Base-by-base conservation (phyloP, 768 basidiomycete species). In the Boletus patriciae region DNA sequence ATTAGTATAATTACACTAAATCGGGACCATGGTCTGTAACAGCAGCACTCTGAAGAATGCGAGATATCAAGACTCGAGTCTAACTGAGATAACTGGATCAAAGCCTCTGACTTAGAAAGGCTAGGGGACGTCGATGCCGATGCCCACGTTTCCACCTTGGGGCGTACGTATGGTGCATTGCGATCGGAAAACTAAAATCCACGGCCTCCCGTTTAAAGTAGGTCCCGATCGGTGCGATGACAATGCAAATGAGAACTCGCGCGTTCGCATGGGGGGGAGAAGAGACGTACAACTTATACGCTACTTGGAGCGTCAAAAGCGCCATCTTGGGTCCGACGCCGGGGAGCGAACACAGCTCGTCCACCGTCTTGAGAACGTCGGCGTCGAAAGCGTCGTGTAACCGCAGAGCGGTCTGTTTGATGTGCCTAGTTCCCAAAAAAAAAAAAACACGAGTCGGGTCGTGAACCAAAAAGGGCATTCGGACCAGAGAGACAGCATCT, bases 251-350 rank as follows among this genome's bases (percentile, higher is more conserved):
- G 37, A 38, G 37, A 34, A 38, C 37, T 18, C 37, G 37, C 10
- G 10, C 34, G 2, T 52, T 7, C 27, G 11, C 31, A n/a, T 5
- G n/a, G 16, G 12, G 3, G 21, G 18, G 23, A 37, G 23, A 37
- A 38, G 25, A 15, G 23, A 57, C 86, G 53, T 64, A 91, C 89
- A 92, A 59, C 60, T 88, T 81, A 92, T 92, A 96, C 2, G 92
- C 93, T 27, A 82, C 82, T 62, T 94, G 93, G 3, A 96, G 77
- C 2, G 85, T 77, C 36, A 97, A 70, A 73, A 92, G 95, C 1
- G 92, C 92, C 94, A 98, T 97, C 72, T 99, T 98, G 0, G 94
- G 96, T 0, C 96, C 96, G 0, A 98, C 94, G 0, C 96, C 96
- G 2, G 86, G 86, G 13, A 98, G 73, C 6, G 88, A 88, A 62